Conservation (phyloP, 164 flowering plant genomes). For the Echeveria elegans region DNA sequence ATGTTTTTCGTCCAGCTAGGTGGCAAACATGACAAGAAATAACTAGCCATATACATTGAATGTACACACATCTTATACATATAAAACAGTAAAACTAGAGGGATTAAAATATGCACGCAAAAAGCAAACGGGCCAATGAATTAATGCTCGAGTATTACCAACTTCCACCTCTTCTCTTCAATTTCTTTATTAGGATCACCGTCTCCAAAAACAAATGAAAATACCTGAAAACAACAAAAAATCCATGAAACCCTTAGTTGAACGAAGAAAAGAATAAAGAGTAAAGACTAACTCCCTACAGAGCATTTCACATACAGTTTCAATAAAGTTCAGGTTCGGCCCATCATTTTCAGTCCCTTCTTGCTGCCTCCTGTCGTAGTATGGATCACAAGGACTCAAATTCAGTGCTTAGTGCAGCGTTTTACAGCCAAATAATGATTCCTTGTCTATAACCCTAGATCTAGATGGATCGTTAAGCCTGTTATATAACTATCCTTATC, state of each 20-base stretch:
- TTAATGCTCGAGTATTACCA: conserved; percentile 66
- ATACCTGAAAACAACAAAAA: conserved; percentile 43
- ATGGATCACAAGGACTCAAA: too few relatives aligned
- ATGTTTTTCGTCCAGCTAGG: background rate
- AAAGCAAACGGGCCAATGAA: conserved; percentile 40
- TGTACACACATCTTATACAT: background rate
- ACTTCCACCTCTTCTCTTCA: conserved; percentile 99
- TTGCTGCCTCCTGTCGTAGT: conserved; percentile 63
- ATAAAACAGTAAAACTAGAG: background rate
- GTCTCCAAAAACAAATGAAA: conserved; percentile 97
- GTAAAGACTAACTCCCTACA: too few relatives aligned
- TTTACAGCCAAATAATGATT: too few relatives aligned
- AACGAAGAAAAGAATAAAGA: too few relatives aligned
- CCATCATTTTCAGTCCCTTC: conserved; percentile 38
- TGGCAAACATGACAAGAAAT: background rate
- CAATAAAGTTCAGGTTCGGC: conserved; percentile 89
- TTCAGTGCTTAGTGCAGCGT: too few relatives aligned
- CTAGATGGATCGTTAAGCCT: too few relatives aligned
- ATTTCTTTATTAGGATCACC: conserved; percentile 99
- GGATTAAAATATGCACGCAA: conserved; percentile 1
- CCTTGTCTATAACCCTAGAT: too few relatives aligned
- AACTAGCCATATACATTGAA: background rate
- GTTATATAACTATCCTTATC: too few relatives aligned
- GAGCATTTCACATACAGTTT: conserved; percentile 51
- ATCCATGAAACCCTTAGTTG: conserved; percentile 3